phyloP scores from a whole-genome alignment of 2,329 filamentous ascomycete species.

The Pseudopithomyces chartarum region DNA sequence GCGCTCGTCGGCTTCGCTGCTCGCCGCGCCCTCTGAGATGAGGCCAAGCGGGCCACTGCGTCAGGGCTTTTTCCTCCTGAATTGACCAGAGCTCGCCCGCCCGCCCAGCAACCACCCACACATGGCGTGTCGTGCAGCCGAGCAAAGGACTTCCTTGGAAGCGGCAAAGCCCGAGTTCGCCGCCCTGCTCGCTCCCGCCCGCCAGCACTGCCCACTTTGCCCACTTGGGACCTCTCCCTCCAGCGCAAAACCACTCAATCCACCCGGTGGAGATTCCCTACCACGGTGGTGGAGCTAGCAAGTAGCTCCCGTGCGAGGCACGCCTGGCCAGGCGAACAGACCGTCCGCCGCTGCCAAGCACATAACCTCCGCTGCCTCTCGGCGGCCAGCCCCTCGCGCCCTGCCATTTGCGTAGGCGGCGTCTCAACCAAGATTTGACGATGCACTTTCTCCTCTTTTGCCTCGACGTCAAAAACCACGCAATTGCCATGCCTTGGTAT shows the following conservation, averaged over 20 bases:
- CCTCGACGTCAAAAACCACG: not conserved
- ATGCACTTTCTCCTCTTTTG: not conserved
- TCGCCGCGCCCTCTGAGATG: conserved; percentile 7
- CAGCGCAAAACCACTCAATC: not conserved
- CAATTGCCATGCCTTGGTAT: conserved; percentile 6
- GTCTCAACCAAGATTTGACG: not conserved
- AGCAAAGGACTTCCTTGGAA: not conserved
- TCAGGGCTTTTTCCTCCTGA: not conserved
- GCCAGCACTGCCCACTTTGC: not conserved
- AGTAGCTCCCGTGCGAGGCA: not conserved
- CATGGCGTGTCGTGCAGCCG: not conserved
- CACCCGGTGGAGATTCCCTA: not conserved
- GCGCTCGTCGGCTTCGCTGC: not conserved
- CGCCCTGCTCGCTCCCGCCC: conserved; percentile 2
- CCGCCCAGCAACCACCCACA: not conserved
- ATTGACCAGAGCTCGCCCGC: not conserved
- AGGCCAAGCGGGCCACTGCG: conserved; percentile 10
- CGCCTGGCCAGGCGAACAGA: not conserved
- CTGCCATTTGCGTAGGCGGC: conserved; percentile 3
- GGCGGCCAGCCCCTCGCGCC: not conserved
- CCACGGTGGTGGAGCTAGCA: not conserved
- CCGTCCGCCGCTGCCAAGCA: conserved; percentile 4
- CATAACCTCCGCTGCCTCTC: not conserved
- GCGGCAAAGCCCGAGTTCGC: not conserved
- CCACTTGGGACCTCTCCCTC: not conserved